phyloP scores from a whole-genome alignment of 2,329 filamentous ascomycete genomes.

The Capronia epimyces region DNA sequence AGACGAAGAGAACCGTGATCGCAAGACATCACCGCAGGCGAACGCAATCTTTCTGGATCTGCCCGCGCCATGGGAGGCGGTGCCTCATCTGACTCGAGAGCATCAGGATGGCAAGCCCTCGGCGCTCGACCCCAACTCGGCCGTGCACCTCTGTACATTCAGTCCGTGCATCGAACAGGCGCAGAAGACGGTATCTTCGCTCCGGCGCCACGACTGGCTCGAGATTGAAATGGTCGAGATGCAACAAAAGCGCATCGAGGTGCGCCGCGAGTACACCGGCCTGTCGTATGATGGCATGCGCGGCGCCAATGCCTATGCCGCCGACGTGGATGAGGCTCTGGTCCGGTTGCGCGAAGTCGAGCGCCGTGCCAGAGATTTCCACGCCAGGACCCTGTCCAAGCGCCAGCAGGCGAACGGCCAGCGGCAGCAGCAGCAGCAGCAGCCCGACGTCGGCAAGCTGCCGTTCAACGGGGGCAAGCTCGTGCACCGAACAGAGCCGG shows the following conservation, averaged over 20 bases:
- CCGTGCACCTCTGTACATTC: slow-evolving; percentile 84
- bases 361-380: slow-evolving; percentile 60
- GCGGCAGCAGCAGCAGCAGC: slow-evolving; percentile 24
- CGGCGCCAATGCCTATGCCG: slow-evolving; percentile 63
- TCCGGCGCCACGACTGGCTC: slow-evolving; percentile 80
- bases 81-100: slow-evolving; percentile 43
- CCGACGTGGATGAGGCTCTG: slow-evolving; percentile 74
- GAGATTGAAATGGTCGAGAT: slow-evolving; percentile 93
- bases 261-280: slow-evolving; percentile 74
- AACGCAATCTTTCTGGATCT: slow-evolving; percentile 48
- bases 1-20: slow-evolving; percentile 13
- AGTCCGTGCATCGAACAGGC: slow-evolving; percentile 97
- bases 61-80: slow-evolving; percentile 47
- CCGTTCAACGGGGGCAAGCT: slow-evolving; percentile 71
- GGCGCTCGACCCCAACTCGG: slow-evolving; percentile 64
- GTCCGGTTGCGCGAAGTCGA: slow-evolving; percentile 68
- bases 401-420: slow-evolving; percentile 24
- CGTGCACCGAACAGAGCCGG: slow-evolving; percentile 73
- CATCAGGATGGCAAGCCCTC: slow-evolving; percentile 35
- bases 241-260: slow-evolving; percentile 69
- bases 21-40: slow-evolving; percentile 39
- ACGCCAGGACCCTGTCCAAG: slow-evolving; percentile 37
- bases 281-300: slow-evolving; percentile 61
- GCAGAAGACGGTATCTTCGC: slow-evolving; percentile 71
- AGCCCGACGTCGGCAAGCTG: slow-evolving; percentile 41